Conservation (phyloP, 2,329 filamentous ascomycete genomes). For the Lecanicillium sp. region DNA sequence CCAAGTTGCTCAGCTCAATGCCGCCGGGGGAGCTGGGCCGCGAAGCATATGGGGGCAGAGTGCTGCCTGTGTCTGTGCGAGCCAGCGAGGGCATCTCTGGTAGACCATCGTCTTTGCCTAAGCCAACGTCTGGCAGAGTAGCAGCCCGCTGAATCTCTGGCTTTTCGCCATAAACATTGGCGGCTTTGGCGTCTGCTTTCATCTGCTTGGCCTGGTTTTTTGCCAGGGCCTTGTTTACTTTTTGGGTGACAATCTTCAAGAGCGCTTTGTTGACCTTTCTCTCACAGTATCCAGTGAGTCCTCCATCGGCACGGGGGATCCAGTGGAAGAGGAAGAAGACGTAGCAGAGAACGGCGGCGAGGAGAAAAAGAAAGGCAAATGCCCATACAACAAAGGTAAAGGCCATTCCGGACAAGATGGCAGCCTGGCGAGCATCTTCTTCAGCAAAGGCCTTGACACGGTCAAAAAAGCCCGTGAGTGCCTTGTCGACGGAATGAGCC, state of each 20-base stretch:
- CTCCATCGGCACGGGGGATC: slow-evolving; percentile 74
- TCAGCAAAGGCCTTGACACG: slow-evolving; percentile 70
- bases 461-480: slow-evolving; percentile 68
- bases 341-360: slow-evolving; percentile 72
- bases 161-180: slow-evolving; percentile 46
- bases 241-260: slow-evolving; percentile 73
- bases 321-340: slow-evolving; percentile 87
- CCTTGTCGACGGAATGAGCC: slow-evolving; percentile 46
- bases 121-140: slow-evolving; percentile 52
- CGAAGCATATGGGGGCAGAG: slow-evolving; percentile 55
- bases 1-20: slow-evolving; percentile 44
- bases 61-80: slow-evolving; percentile 52
- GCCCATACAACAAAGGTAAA: slow-evolving; percentile 89
- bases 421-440: slow-evolving; percentile 66
- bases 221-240: slow-evolving; percentile 80
- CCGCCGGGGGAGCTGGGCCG: slow-evolving; percentile 45
- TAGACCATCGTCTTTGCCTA: slow-evolving; percentile 36
- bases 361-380: slow-evolving; percentile 65
- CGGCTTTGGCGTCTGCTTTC: slow-evolving; percentile 40
- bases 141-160: slow-evolving; percentile 45
- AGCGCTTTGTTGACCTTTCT: slow-evolving; percentile 85
- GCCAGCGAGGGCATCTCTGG: slow-evolving; percentile 50
- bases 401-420: slow-evolving; percentile 83
- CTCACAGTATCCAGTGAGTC: slow-evolving; percentile 76
- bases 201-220: slow-evolving; percentile 60